Conservation (phyloP, 345 rosid genomes). For the Citrus maxima region DNA sequence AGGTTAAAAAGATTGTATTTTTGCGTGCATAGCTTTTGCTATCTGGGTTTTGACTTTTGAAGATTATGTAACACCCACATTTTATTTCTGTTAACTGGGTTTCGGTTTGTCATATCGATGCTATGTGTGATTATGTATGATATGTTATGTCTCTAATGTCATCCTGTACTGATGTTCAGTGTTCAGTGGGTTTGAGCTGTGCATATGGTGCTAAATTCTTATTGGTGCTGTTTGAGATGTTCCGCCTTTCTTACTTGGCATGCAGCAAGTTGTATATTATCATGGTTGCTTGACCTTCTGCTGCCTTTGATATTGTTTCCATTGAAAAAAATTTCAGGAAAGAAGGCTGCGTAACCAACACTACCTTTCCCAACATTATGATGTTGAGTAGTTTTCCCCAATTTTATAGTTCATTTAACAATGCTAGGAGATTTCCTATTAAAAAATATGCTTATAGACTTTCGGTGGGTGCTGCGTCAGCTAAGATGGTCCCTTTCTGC, state of each 20-base stretch:
- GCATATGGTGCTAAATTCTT: no score
- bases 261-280: no score
- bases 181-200: no score
- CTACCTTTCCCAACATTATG: slow-evolving; percentile 22
- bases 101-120: neutral
- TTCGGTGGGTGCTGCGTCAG: slow-evolving; percentile 23
- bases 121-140: neutral
- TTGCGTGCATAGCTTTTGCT: neutral
- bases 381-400: slow-evolving; percentile 22
- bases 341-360: slow-evolving; percentile 23
- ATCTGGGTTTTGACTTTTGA: neutral
- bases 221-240: no score
- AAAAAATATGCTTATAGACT: slow-evolving; percentile 16
- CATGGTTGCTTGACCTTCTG: slow-evolving; percentile 3
- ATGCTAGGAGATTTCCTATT: slow-evolving; percentile 7
- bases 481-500: slow-evolving; percentile 31
- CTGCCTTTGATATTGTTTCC: neutral
- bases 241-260: no score
- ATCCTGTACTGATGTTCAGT: no score
- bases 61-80: neutral
- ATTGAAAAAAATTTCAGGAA: slow-evolving; percentile 27
- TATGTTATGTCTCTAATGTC: neutral
- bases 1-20: neutral
- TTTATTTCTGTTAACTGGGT: neutral
- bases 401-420: slow-evolving; percentile 19